Conservation (phyloP, 768 basidiomycete species). For the Termitomyces sp. region DNA sequence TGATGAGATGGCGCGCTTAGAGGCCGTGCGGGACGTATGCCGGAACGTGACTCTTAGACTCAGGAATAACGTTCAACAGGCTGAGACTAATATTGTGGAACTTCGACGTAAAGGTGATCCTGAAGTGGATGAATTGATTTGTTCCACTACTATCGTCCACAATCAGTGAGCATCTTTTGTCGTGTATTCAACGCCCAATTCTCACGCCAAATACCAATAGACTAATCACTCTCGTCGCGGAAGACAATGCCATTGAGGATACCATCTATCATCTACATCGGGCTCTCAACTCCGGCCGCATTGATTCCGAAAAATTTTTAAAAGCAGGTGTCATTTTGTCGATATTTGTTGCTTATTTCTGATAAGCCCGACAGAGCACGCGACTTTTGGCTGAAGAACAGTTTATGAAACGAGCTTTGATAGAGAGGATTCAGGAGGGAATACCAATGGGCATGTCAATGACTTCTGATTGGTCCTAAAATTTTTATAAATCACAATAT, state of each 20-base stretch:
- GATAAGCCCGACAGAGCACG: conserved; percentile 48
- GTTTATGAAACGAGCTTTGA: conserved; percentile 92
- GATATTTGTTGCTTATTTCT: conserved; percentile 7
- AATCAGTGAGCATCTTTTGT: conserved; percentile 69
- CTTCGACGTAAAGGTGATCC: conserved; percentile 82
- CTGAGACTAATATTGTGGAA: conserved; percentile 71
- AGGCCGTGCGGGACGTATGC: conserved; percentile 92
- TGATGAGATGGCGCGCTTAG: conserved; percentile 93
- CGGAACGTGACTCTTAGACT: conserved; percentile 67
- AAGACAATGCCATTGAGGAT: conserved; percentile 98
- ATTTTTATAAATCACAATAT: background rate
- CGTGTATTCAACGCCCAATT: conserved; percentile 1
- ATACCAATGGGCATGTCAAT: conserved; percentile 45
- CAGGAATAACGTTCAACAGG: conserved; percentile 54
- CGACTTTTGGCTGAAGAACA: conserved; percentile 91
- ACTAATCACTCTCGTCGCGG: conserved; percentile 95
- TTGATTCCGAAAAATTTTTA: conserved; percentile 93
- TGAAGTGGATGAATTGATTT: conserved; percentile 94
- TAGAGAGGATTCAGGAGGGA: conserved; percentile 79
- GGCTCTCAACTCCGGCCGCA: conserved; percentile 84
- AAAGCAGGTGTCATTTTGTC: conserved; percentile 50
- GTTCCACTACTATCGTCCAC: conserved; percentile 92
- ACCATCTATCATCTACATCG: conserved; percentile 96
- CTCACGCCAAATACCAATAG: conserved; percentile 33
- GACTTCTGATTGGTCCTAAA: conserved; percentile 34